Base-by-base conservation (phyloP, 371 early-diverging fungal species). In the Mucor irregularis region DNA sequence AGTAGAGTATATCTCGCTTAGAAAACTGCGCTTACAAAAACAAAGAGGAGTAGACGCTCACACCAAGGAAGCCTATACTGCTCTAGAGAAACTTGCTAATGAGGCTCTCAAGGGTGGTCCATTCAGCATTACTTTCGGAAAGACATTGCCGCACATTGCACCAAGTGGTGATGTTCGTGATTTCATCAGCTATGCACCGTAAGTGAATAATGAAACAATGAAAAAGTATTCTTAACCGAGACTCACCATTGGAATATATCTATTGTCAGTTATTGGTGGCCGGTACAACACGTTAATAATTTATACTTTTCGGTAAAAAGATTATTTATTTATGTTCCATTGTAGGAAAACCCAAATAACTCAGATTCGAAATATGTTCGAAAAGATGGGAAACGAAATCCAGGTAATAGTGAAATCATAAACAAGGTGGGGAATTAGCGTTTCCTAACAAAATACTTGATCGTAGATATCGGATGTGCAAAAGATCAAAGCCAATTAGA, bases 191-290 rank as follows among this genome's bases (percentile, higher is more conserved):
- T 72, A 72, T 57, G 76, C 76, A 48, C 76, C 76, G 73, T 76
- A 73, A 59, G 63, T 34, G n/a, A 13, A 17, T 29, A 7, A 16
- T 28, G 33, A 33, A 33, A 8, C 2, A 5, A 2, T 56, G n/a
- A 28, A 17, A 17, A 17, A 24, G n/a, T n/a, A n/a, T 40, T n/a
- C n/a, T 22, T 29, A 21, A 7, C 17, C 17, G n/a, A n/a, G n/a
- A n/a, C n/a, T n/a, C n/a, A n/a, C n/a, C n/a, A n/a, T n/a, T n/a
- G n/a, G n/a, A n/a, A n/a, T n/a, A n/a, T n/a, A n/a, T n/a, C n/a
- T n/a, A n/a, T n/a, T n/a, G n/a, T n/a, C n/a, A 74, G 75, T 17
- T 74, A 69, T 50, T 74, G 66, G 66, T 74, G 75, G 75, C 75
- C 75, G 29, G 75, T 74, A 69, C 58, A 49, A 42, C 8, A 13